Evolutionary conservation across 2,329 filamentous ascomycete genomes (phyloP).

Genomic region (Fusarium coicis): DNA sequence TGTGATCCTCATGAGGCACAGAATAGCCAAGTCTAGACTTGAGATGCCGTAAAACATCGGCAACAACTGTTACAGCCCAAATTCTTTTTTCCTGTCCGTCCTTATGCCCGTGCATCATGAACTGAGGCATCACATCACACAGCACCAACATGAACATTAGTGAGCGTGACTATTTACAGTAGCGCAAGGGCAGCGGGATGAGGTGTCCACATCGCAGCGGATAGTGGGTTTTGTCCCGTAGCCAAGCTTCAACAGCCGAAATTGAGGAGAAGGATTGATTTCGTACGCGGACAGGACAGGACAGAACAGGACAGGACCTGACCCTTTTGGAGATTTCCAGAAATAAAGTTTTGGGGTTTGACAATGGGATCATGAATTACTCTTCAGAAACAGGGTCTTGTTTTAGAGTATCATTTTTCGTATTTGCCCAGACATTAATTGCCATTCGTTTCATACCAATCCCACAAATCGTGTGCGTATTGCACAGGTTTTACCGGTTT

Average conservation of each 20-base stretch:
- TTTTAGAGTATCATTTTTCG: conserved; percentile 15
- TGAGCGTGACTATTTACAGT: conserved; percentile 34
- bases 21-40: conserved; percentile 18
- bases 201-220: conserved; percentile 6
- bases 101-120: neutral
- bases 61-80: neutral
- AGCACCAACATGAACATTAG: conserved; percentile 22
- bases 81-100: neutral
- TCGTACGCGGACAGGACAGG: neutral
- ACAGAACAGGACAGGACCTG: neutral
- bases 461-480: neutral
- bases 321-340: conserved; percentile 8
- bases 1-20: conserved; percentile 4
- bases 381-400: conserved; percentile 22
- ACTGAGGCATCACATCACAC: conserved; percentile 17
- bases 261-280: conserved; percentile 23
- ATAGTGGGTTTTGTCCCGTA: conserved; percentile 5
- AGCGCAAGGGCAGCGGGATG: conserved; percentile 6
- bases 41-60: neutral
- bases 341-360: conserved; percentile 24
- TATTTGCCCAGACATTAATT: neutral
- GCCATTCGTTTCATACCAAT: conserved; percentile 16
- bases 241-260: conserved; percentile 41
- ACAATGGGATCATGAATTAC: conserved; percentile 4
- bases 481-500: conserved; percentile 13